Evolutionary conservation across 305 asterid genomes (phyloP), one percentile per base, ranked within the genome.

Genomic region (Fraxinus latifolia): DNA sequence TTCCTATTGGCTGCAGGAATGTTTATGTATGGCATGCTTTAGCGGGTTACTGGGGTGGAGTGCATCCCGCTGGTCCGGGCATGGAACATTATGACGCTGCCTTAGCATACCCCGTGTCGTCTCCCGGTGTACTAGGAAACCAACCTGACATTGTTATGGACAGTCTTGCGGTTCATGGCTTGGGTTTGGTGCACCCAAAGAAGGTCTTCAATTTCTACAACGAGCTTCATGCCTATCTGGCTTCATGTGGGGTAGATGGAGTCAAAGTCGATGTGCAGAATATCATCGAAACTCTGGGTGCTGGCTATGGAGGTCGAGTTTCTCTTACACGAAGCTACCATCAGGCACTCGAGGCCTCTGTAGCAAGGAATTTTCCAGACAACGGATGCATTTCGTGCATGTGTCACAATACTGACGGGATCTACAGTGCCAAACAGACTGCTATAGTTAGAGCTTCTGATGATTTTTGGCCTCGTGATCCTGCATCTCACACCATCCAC

Each of bases 1-100:
- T 25, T 65, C 33, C 7, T 21, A 3, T 9, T 23, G 73, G 80
- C 42, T 82, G 62, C 84, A 89, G 92, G 83, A 81, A 80, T 33
- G 92, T 92, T 11, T 93, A 93, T 36, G 94, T 90, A 8, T 93
- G 97, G 97, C 97, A 93, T 73, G 97, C 97, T 60, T 85, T 93
- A 82, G 88, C 92, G 14, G 97, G 97, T 58, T 93, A 92, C 65
- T 93, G 97, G 97, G 97, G 97, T 75, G 97, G 97, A 55, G 89
- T 93, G 76, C 91, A 88, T 74, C 94, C 94, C 1, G 82, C 94
- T 6, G 91, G 94, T 4, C 84, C 89, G 33, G 92, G 92, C 55
- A 76, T 93, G 89, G 92, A 90, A 85, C 93, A 92, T 81, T 93
- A 92, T 80, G 91, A 92, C 65, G 77, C 93, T 19, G 88, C 95